Base-by-base conservation (phyloP, 176 grass and related monocot genomes). In the Pontederia crassipes region DNA sequence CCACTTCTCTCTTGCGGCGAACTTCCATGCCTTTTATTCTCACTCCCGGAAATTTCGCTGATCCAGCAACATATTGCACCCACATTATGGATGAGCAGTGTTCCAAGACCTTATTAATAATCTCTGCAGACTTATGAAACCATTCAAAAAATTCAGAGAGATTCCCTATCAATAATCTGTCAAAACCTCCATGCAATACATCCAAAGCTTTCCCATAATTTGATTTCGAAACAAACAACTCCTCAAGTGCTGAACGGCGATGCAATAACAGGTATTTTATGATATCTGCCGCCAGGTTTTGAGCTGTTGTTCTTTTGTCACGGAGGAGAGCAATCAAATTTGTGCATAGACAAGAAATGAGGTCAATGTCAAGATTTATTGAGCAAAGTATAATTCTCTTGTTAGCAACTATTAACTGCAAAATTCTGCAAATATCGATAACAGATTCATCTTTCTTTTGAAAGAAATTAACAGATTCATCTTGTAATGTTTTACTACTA, bases 21-120 rank as follows among this genome's bases (percentile, higher is more conserved):
- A 87, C 76, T 77, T 97, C 92, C 79, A 91, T 82, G 60, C 92
- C 92, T 82, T 97, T 97, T 79, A 97, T 90, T 82, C 92, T 91
- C 50, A 97, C 92, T 17, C 87, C 83, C 76, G 92, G 92, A 82
- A 97, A 97, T 61, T 97, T 91, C 69, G 80, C 83, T 60, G 92
- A 91, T 63, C 86, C 86, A 49, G 83, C 74, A 57, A 91, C 75
- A 61, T 87, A 91, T 28, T 89, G 83, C 70, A 82, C 76, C 92
- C 92, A 97, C 92, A 97, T 97, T 64, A 97, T 87, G 51, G 83
- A 64, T 65, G 92, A 84, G 1, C 87, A 91, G 51, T 90, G 83
- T 57, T 97, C 92, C 74, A 97, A 64, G 62, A 89, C 86, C 72
- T 89, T 84, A 66, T 81, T 85, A 52, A 97, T 71, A 49, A 74